Base-by-base conservation (phyloP, 2,329 filamentous ascomycete species). In the Colletotrichum higginsianum region DNA sequence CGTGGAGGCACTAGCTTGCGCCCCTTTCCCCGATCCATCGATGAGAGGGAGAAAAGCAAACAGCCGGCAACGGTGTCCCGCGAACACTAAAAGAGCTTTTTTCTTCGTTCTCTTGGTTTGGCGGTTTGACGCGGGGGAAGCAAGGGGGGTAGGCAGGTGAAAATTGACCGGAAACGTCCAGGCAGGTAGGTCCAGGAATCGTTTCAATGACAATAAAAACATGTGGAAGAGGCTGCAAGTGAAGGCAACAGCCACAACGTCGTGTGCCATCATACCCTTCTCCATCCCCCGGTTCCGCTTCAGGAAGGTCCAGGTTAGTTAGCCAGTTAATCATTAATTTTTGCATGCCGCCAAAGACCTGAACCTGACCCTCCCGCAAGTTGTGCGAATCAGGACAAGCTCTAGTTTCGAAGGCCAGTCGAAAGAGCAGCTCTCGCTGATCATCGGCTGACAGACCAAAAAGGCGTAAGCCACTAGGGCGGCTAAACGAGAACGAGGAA, bases 11-110 rank as follows among this genome's bases (percentile, higher is more conserved):
- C 18, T 12, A 21, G 15, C 26, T 38, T 21, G 8, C 23, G 23
- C 26, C 16, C 57, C 6, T 49, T 61, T 61, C 21, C 44, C 26
- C 44, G 38, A 49, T 61, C 44, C 44, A 61, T 61, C 44, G 46
- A 35, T 35, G 30, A 35, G 30, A 49, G 18, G 23, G 18, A 44
- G 9, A 15, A 23, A n/a, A 21, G 15, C 15, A 2, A 15, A 21
- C 23, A 38, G 9, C 18, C 26, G 8, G n/a, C 26, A 23, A 49
- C 38, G 35, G 11, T 23, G n/a, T 42, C 26, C 18, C 42, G 5
- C 12, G 16, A 15, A 21, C 26, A 44, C 13, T 49, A 40, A 55
- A n/a, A 30, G 18, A 11, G 30, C 30, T 2, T 35, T 35, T 35
- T 35, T 9, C 30, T 35, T 35, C 30, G 30, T 35, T 38, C 2